A percentile compares a stretch with the other conserved stretches of the same genome.
Evolutionary conservation across 2,329 filamentous ascomycete genomes (phyloP).

Genomic region (Penicillium sp.): DNA sequence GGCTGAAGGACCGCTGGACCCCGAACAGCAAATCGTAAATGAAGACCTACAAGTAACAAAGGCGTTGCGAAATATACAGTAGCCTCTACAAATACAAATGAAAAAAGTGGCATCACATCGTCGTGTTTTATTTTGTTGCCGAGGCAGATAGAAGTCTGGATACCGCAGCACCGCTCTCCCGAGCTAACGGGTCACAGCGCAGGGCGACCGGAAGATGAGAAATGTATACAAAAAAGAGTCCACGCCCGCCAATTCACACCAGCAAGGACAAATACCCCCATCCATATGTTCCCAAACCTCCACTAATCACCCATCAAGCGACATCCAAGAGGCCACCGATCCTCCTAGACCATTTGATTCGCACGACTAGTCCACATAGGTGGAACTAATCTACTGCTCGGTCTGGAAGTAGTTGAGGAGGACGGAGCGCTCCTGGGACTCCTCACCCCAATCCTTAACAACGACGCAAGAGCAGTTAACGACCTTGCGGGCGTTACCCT

Average conservation of each 20-base stretch:
- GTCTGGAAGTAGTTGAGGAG: constrained; percentile 99
- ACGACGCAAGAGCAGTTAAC: constrained; percentile 99
- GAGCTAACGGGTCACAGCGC: constrained; percentile 29
- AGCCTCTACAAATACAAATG: neutral
- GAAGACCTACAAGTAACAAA: neutral
- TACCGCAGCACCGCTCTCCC: constrained; percentile 24
- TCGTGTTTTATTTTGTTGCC: constrained; percentile 22
- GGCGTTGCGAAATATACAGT: too few relatives aligned
- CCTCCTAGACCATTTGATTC: constrained; percentile 17
- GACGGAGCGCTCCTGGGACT: constrained; percentile 97
- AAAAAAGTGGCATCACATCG: constrained; percentile 20
- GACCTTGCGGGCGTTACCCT: constrained; percentile 99
- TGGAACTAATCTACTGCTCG: constrained; percentile 51
- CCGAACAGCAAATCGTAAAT: too few relatives aligned
- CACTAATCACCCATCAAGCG: constrained; percentile 1
- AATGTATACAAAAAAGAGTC: constrained; percentile 15
- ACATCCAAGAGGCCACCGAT: constrained; percentile 10
- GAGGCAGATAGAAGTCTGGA: constrained; percentile 20
- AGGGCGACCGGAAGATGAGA: constrained; percentile 2
- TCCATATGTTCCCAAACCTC: neutral
- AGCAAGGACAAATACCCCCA: neutral
- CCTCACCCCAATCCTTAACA: constrained; percentile 99
- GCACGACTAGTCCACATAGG: constrained; percentile 16
- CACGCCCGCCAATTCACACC: neutral
- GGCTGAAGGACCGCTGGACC: too few relatives aligned